A percentile compares a stretch with the other conserved stretches of the same genome.
These are phyloP conservation scores for Microcos paniculata DNA, from an alignment of 345 rosid genomes.

Conservation along the genomic window DNA sequence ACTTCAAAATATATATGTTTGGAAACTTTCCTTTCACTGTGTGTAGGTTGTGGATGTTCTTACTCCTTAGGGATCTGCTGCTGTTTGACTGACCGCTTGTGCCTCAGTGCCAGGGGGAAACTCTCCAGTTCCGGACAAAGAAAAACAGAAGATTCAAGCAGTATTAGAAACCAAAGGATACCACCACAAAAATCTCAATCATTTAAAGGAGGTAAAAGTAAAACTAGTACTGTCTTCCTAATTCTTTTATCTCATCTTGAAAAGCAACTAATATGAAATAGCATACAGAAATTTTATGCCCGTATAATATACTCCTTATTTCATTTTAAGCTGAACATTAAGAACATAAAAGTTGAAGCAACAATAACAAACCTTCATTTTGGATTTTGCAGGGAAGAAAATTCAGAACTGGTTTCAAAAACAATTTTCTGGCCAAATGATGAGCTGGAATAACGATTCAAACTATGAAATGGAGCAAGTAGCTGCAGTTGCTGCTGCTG, in stretches of 20 bases:
- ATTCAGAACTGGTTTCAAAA: conserved; percentile 42
- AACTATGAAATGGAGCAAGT: conserved; percentile 25
- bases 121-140: conserved; percentile 28
- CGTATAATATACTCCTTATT: neutral
- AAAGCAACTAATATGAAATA: neutral
- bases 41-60: neutral
- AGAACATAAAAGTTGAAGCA: neutral
- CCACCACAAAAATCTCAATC: conserved; percentile 35
- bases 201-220: conserved; percentile 38
- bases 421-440: conserved; percentile 35
- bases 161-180: conserved; percentile 18
- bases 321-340: neutral
- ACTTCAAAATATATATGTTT: neutral
- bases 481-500: conserved; percentile 52
- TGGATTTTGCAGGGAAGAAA: conserved; percentile 45
- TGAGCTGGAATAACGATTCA: conserved; percentile 19
- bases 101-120: conserved; percentile 27
- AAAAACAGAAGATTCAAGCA: conserved; percentile 23
- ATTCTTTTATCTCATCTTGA: neutral
- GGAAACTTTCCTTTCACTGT: neutral
- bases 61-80: neutral
- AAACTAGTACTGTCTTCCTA: neutral
- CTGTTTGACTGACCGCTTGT: conserved; percentile 11
- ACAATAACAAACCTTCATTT: neutral
- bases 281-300: neutral